Base-by-base conservation (phyloP, 164 flowering plant genomes). In the Nymphaea thermarum region DNA sequence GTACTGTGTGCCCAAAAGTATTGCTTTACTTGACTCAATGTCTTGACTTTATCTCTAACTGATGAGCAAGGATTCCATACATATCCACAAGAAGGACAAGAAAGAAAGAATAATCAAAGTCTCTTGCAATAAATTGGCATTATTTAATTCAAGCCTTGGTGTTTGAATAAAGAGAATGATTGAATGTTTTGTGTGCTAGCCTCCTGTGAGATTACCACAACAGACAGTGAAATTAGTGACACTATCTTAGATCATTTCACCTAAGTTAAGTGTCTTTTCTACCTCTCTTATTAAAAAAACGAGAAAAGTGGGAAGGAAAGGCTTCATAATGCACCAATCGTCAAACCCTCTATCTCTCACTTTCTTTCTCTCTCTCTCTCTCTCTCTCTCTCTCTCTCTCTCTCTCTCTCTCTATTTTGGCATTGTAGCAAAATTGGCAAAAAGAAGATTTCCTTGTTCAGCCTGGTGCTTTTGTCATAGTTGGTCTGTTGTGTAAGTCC, bases 11-110 rank as follows among this genome's bases (percentile, higher is more conserved):
- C 57, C 5, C 36, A 62, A 62, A 62, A 62, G 41, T 62, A 11
- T 17, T 11, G 64, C 64, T 41, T 41, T 62, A 17, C 36, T 12
- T 62, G 64, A 62, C 64, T 62, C 42, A 41, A 41, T 62, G 7
- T 62, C 64, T 62, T 62, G 42, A 62, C 64, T 62, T 62, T 17
- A 62, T 62, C 64, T 62, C 64, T 6, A 62, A 62, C 16, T 17
- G 64, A 8, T 62, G 64, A 62, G 64, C 64, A 10, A 17, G 64
- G 64, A 62, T 62, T 62, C 64, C 10, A 4, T 62, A 41, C 64
- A 61, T 8, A 62, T 41, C 14, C 57, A 5, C 57, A 8, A 51
- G 57, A 51, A 8, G 57, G 57, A 51, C 57, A 51, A 51, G 57
- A 51, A 51, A 8, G 3, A 51, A 51, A 51, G 57, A 51, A 10